Conservation (phyloP, 352 stramenopile genomes). For the Phytophthora sojae region DNA sequence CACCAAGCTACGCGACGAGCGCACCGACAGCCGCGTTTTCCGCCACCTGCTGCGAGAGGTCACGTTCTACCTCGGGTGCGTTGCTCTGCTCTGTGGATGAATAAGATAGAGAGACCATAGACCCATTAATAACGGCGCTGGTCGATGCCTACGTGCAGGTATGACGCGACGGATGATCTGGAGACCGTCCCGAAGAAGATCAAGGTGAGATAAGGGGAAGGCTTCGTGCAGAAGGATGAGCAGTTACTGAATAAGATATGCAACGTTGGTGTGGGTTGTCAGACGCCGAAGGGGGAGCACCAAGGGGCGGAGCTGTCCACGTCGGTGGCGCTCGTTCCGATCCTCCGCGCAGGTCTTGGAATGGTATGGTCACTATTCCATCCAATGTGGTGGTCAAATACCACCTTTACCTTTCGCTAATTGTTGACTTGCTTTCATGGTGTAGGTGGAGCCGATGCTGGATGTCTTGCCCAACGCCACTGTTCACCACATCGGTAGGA, state of each 20-base stretch:
- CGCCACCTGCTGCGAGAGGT: constrained; percentile 96
- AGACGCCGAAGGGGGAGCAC: constrained; percentile 82
- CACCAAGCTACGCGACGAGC: constrained; percentile 95
- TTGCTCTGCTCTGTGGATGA: constrained; percentile 43
- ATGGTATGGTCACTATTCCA: constrained; percentile 56
- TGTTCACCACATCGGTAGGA: constrained; percentile 98
- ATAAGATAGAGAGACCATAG: constrained; percentile 1
- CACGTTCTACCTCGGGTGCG: constrained; percentile 98
- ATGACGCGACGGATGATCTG: constrained; percentile 83
- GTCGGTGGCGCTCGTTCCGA: constrained; percentile 96
- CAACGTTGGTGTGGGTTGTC: neutral
- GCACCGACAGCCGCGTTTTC: constrained; percentile 94
- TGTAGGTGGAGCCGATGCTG: constrained; percentile 96
- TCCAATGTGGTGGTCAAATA: neutral
- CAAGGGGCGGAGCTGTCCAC: constrained; percentile 91
- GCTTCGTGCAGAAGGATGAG: neutral
- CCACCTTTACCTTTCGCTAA: no score
- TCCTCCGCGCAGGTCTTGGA: constrained; percentile 93
- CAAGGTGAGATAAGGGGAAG: constrained; percentile 43
- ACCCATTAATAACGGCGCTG: neutral
- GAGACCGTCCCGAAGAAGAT: constrained; percentile 75
- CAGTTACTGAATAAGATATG: constrained; percentile 9
- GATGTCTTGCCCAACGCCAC: constrained; percentile 95
- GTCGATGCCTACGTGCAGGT: constrained; percentile 43
- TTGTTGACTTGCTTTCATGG: neutral